Base-by-base conservation (phyloP, 1,284 basidiomycete species). In the Rhodotorula sp. region DNA sequence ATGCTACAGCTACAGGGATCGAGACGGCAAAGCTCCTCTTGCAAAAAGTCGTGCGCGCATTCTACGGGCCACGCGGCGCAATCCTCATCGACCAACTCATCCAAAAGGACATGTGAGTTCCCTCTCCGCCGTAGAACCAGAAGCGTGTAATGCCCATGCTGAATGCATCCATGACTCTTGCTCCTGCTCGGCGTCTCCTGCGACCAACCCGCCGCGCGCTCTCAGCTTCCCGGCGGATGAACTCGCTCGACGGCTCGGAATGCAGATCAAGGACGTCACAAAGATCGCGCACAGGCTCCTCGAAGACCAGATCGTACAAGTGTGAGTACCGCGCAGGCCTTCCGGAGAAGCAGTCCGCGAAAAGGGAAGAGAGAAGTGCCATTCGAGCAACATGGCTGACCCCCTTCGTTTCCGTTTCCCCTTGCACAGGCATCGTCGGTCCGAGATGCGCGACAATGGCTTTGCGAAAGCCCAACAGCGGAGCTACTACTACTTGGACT, bases 401-500 rank as follows among this genome's bases (percentile, higher is more conserved):
- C 48, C 0, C 49, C n/a, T n/a, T 14, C 24, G 4, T 30, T 14
- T 15, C 17, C 6, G 10, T 4, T 26, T 20, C 30, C 20, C 17
- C n/a, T 1, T 42, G 10, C 37, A 29, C 75, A 92, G 91, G 62
- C 88, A 91, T 78, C 88, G 90, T 49, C 90, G 92, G 78, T 91
- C 91, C 76, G 91, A 92, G 82, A 86, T 90, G 75, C 91, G 89
- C 80, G 76, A 75, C 67, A 90, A 90, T 81, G 88, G 89, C 69
- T 89, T 88, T 62, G 88, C 88, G 80, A 87, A 90, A 76, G 89
- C 90, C 60, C 88, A 89, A 67, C 87, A 88, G 69, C 87, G 87
- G 77, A 89, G 91, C 77, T 99, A 98, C 83, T 99, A 93, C 84
- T 98, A 92, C 82, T 90, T 99, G 79, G 91, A 99, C 83, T 95